Evolutionary conservation across 2,329 filamentous ascomycete genomes (phyloP).

Genomic region (Ophiostoma ulmi): DNA sequence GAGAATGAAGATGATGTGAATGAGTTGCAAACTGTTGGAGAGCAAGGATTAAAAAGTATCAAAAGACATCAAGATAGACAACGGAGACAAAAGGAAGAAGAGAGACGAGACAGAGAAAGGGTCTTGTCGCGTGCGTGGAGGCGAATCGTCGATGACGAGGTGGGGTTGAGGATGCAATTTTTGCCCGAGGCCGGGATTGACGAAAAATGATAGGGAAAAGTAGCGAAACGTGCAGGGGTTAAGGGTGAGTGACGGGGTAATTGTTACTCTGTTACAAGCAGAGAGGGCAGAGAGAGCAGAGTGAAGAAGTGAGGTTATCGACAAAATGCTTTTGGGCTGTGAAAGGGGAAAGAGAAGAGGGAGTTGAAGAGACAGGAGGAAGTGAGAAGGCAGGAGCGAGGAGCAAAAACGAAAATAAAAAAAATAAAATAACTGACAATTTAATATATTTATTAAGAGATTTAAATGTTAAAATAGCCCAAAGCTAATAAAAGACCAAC

Average conservation of each 20-base stretch:
- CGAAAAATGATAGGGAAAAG: slow-evolving; percentile 14
- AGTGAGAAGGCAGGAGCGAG: not conserved
- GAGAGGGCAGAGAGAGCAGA: not conserved
- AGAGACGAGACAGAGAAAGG: not conserved
- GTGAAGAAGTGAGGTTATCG: slow-evolving; percentile 2
- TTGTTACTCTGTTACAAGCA: not conserved
- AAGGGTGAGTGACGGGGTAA: not conserved
- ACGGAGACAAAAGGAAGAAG: not conserved
- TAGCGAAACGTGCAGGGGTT: not conserved
- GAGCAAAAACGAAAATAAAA: not conserved
- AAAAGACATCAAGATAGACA: not conserved
- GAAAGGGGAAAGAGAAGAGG: slow-evolving; percentile 6
- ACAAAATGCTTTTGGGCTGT: slow-evolving; percentile 10
- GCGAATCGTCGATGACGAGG: slow-evolving; percentile 16
- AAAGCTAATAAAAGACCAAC: not conserved
- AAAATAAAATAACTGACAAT: not conserved
- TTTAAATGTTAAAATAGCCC: not conserved
- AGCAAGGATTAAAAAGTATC: not conserved
- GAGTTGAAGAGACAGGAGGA: not conserved
- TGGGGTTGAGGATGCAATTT: slow-evolving; percentile 16
- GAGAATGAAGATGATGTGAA: not conserved
- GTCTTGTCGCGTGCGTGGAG: slow-evolving; percentile 15
- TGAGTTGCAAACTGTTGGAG: not conserved
- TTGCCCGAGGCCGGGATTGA: slow-evolving; percentile 16
- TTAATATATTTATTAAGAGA: not conserved